Evolutionary conservation across 345 rosid genomes (phyloP).

Genomic region (Populus simonii): DNA sequence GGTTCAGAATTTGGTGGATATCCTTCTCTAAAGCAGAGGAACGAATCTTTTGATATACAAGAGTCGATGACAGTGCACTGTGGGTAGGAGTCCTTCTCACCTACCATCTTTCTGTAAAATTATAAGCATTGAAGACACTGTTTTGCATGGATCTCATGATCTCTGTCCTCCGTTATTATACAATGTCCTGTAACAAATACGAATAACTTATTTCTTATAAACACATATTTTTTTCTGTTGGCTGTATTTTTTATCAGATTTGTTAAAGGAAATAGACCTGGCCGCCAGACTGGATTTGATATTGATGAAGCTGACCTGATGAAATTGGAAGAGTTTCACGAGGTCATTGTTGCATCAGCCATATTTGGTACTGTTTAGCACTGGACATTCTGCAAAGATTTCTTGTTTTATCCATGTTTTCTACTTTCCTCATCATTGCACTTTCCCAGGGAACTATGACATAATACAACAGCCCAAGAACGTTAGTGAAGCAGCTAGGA

Average conservation of each 20-base stretch:
- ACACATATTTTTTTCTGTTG: constrained; percentile 9
- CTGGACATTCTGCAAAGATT: background rate
- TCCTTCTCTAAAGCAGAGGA: constrained; percentile 68
- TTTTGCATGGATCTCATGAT: background rate
- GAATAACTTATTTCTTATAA: constrained; percentile 5
- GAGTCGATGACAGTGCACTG: constrained; percentile 86
- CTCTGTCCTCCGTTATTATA: background rate
- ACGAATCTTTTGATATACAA: constrained; percentile 57
- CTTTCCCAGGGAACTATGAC: constrained; percentile 69
- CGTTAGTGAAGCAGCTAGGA: constrained; percentile 59
- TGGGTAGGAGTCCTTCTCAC: constrained; percentile 51
- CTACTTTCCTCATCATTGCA: constrained; percentile 15
- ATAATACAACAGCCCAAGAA: constrained; percentile 71
- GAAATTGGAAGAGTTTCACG: constrained; percentile 59
- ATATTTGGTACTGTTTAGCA: constrained; percentile 63
- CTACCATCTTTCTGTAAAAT: background rate
- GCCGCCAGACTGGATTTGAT: constrained; percentile 70
- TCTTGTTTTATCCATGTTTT: constrained; percentile 10
- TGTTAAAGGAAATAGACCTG: constrained; percentile 69
- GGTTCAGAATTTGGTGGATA: constrained; percentile 90
- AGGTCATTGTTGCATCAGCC: constrained; percentile 83
- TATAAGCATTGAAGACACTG: background rate
- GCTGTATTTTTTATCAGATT: constrained; percentile 43
- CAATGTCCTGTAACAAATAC: background rate
- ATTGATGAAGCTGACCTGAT: constrained; percentile 63